phyloP scores from a whole-genome alignment of 331 rosid genomes.

The Malus hybrid region DNA sequence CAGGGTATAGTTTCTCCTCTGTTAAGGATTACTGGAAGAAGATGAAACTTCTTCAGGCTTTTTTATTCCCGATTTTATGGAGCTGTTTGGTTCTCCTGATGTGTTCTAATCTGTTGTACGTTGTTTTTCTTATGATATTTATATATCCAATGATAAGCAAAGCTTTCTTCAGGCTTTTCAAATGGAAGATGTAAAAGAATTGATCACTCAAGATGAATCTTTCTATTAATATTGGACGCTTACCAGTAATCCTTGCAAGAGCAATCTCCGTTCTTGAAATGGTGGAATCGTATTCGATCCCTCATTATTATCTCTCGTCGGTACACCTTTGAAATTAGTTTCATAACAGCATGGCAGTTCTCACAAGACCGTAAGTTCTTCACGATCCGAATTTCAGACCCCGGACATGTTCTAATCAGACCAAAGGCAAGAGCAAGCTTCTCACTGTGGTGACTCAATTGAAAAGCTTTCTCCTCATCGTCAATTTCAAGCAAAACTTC shows the following conservation, averaged over 20 bases:
- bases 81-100: background rate
- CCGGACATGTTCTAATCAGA: slow-evolving; percentile 17
- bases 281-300: slow-evolving; percentile 52
- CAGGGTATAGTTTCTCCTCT: slow-evolving; percentile 77
- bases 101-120: background rate
- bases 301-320: slow-evolving; percentile 43
- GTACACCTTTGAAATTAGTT: slow-evolving; percentile 37
- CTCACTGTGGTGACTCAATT: slow-evolving; percentile 54
- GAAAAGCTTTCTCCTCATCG: slow-evolving; percentile 38
- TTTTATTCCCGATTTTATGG: background rate
- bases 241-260: slow-evolving; percentile 54
- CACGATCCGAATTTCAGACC: slow-evolving; percentile 37
- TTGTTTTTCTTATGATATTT: background rate
- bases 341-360: slow-evolving; percentile 55
- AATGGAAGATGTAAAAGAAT: background rate
- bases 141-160: background rate
- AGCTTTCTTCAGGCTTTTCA: background rate
- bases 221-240: background rate
- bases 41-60: slow-evolving; percentile 29
- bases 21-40: slow-evolving; percentile 61
- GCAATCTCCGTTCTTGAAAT: slow-evolving; percentile 45
- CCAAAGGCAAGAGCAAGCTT: slow-evolving; percentile 62
- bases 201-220: background rate
- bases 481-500: slow-evolving; percentile 48
- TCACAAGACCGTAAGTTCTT: slow-evolving; percentile 46